These are phyloP conservation scores for Aspergillus olivimuriae DNA, from an alignment of 495 filamentous ascomycete species.

Conservation along the genomic window DNA sequence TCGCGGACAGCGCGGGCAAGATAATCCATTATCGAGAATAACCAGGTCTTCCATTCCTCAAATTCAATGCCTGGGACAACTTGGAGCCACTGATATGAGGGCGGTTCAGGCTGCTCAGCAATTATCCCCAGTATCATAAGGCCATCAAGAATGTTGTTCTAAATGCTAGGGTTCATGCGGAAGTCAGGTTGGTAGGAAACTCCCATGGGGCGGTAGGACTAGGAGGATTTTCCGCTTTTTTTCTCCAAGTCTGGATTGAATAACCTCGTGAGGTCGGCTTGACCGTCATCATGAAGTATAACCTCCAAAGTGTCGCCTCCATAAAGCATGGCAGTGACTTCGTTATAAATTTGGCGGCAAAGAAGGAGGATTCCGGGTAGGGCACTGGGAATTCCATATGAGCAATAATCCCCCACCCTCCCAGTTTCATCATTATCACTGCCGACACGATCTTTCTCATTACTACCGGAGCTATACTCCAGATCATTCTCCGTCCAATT, in stretches of 20 bases:
- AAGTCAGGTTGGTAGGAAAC: conserved; percentile 2
- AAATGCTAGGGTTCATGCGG: conserved; percentile 3
- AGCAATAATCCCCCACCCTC: conserved; percentile 1
- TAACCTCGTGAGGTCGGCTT: conserved; percentile 1
- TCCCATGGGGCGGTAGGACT: not conserved
- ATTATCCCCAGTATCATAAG: conserved; percentile 4
- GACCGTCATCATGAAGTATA: not conserved
- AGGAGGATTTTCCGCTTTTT: not conserved
- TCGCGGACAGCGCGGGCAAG: not conserved
- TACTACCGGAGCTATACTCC: conserved; percentile 1
- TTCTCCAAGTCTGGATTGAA: conserved; percentile 1
- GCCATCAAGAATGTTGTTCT: conserved; percentile 1
- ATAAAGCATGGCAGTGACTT: conserved; percentile 3
- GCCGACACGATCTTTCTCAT: conserved; percentile 2
- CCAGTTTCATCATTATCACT: conserved; percentile 1
- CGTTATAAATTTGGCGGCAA: conserved; percentile 4
- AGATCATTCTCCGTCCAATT: conserved; percentile 1
- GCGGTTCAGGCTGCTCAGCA: conserved; percentile 1
- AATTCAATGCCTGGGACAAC: not conserved
- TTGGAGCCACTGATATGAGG: conserved; percentile 3
- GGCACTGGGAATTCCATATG: conserved; percentile 4
- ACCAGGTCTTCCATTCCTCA: conserved; percentile 4
- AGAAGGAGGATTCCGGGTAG: conserved; percentile 2
- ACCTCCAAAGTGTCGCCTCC: conserved; percentile 2
- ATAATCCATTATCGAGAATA: conserved; percentile 2